phyloP scores from a whole-genome alignment of 768 basidiomycete genomes.

The Phaffia australis region DNA sequence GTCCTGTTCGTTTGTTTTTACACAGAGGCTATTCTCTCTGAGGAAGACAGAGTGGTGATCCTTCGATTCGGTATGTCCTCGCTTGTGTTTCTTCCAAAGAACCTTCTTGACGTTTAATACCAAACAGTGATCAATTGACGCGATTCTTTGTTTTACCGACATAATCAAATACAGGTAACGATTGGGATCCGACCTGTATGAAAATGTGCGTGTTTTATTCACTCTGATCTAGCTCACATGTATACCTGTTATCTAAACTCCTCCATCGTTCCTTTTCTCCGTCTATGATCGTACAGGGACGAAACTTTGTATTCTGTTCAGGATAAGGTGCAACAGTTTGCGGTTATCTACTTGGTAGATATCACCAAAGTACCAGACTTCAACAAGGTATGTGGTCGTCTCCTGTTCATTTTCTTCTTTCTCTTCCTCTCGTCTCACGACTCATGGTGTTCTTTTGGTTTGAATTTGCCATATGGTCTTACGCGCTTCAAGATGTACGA shows the following conservation, averaged over 20 bases:
- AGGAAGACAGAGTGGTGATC: constrained; percentile 89
- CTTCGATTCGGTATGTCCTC: constrained; percentile 62
- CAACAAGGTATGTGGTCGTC: constrained; percentile 61
- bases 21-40: constrained; percentile 78
- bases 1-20: neutral
- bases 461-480: neutral
- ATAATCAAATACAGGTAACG: neutral
- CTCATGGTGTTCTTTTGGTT: neutral
- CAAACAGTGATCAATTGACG: neutral
- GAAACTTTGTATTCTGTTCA: constrained; percentile 84
- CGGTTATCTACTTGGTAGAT: constrained; percentile 88
- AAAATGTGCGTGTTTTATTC: constrained; percentile 48
- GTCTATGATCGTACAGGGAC: constrained; percentile 42
- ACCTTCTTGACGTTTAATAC: neutral
- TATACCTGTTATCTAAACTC: too few relatives aligned
- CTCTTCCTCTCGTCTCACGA: neutral
- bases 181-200: constrained; percentile 79
- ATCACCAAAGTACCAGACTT: constrained; percentile 97
- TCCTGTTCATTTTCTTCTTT: neutral
- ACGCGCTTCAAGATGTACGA: constrained; percentile 74
- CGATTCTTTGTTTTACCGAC: neutral
- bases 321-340: constrained; percentile 97
- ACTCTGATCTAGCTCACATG: too few relatives aligned
- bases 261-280: too few relatives aligned
- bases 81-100: neutral